These are phyloP conservation scores for Leccinum subgranulosum DNA, from an alignment of 768 basidiomycete species.

Conservation along the genomic window DNA sequence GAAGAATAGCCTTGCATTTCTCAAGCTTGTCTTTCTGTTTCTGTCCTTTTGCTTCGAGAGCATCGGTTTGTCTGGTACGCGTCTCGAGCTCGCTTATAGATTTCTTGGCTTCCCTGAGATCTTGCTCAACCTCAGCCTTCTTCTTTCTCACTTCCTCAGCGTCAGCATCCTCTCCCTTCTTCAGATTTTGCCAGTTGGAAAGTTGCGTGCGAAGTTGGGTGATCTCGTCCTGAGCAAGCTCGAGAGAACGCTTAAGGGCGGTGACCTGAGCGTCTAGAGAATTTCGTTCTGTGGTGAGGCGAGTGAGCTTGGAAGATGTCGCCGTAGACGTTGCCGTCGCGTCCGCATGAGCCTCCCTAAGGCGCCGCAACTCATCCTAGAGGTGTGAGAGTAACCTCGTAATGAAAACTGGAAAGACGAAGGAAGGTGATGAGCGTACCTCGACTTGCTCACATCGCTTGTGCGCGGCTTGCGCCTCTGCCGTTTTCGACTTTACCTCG, in stretches of 20 bases:
- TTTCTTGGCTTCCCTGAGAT: constrained; percentile 45
- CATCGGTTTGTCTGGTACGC: constrained; percentile 19
- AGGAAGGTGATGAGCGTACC: constrained; percentile 31
- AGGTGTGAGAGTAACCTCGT: not conserved
- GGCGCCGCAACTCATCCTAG: constrained; percentile 38
- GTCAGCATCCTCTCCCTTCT: constrained; percentile 60
- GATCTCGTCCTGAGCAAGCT: constrained; percentile 56
- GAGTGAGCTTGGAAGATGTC: constrained; percentile 50
- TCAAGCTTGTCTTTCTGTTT: constrained; percentile 43
- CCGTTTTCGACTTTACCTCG: constrained; percentile 39
- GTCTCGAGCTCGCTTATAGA: constrained; percentile 30
- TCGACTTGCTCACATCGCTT: constrained; percentile 46
- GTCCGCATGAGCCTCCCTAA: constrained; percentile 51
- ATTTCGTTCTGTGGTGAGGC: constrained; percentile 56
- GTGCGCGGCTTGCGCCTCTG: constrained; percentile 36
- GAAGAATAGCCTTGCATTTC: constrained; percentile 39
- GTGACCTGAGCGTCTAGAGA: constrained; percentile 48
- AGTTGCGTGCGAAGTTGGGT: constrained; percentile 60
- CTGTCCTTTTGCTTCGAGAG: constrained; percentile 37
- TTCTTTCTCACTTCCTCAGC: constrained; percentile 52
- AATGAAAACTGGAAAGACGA: not conserved
- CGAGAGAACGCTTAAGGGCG: constrained; percentile 54
- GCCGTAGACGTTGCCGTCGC: constrained; percentile 46
- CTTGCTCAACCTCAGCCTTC: constrained; percentile 54
- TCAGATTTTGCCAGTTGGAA: constrained; percentile 65